Percentiles rank a stretch among this genome's conserved stretches.
phyloP scores from a whole-genome alignment of 371 early-diverging fungal species.

The Umbelopsis sp. region DNA sequence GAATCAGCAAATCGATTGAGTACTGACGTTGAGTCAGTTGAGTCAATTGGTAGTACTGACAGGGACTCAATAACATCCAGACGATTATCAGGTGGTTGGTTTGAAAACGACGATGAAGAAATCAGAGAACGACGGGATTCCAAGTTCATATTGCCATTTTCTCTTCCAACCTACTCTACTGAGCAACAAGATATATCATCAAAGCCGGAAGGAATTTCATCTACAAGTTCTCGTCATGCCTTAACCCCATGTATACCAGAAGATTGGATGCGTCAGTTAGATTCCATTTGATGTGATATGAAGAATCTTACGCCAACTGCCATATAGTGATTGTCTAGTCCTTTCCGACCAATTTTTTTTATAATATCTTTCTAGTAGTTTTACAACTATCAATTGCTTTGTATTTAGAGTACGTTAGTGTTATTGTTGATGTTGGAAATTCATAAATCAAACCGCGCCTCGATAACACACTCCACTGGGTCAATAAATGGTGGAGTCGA shows the following conservation, averaged over 20 bases:
- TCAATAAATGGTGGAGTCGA: not conserved
- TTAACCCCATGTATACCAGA: slow-evolving; percentile 5
- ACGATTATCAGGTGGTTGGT: slow-evolving; percentile 20
- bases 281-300: not conserved
- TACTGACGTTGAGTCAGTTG: not conserved
- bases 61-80: slow-evolving; percentile 1
- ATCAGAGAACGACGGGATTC: slow-evolving; percentile 54
- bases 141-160: slow-evolving; percentile 57
- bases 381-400: too few relatives aligned
- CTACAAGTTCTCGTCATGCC: slow-evolving; percentile 26
- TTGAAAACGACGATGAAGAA: slow-evolving; percentile 41
- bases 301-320: not conserved
- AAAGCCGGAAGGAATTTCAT: not conserved
- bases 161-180: slow-evolving; percentile 36
- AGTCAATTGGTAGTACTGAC: not conserved
- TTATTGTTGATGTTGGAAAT: not conserved
- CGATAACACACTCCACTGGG: not conserved
- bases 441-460: not conserved
- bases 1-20: not conserved
- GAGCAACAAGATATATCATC: not conserved
- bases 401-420: not conserved
- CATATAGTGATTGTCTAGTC: too few relatives aligned
- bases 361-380: not conserved
- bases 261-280: slow-evolving; percentile 14
- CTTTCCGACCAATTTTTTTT: too few relatives aligned